A percentile compares a stretch with the other conserved stretches of the same genome.
phyloP scores from a whole-genome alignment of 148 eudicot genomes.

The Diospyros lotus region DNA sequence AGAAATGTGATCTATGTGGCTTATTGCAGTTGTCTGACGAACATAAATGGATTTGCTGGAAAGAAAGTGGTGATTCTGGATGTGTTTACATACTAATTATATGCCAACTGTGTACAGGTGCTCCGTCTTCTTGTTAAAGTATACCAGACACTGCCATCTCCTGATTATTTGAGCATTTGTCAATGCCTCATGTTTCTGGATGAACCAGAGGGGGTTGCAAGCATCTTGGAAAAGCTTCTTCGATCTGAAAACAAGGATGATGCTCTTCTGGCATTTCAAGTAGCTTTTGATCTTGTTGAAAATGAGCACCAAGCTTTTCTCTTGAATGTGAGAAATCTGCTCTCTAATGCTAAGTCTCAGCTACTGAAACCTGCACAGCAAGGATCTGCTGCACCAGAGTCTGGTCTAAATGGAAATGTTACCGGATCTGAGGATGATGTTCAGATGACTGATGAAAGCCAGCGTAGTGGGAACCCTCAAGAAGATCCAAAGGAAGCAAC shows the following conservation, averaged over 20 bases:
- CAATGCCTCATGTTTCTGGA: conserved; percentile 95
- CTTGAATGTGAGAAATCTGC: conserved; percentile 66
- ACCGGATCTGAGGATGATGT: conserved; percentile 53
- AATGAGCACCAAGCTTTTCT: conserved; percentile 98
- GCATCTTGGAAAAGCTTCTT: conserved; percentile 75
- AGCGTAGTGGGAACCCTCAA: conserved; percentile 23
- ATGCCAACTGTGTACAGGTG: conserved; percentile 39
- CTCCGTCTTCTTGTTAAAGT: conserved; percentile 80
- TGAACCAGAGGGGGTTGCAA: conserved; percentile 69
- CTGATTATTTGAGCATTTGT: conserved; percentile 89
- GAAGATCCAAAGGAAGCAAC: conserved; percentile 62
- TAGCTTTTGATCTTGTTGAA: conserved; percentile 94
- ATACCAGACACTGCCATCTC: conserved; percentile 73
- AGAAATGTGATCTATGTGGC: not conserved
- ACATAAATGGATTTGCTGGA: not conserved
- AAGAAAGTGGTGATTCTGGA: not conserved
- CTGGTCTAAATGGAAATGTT: conserved; percentile 41
- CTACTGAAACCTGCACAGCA: conserved; percentile 38
- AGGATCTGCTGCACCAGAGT: conserved; percentile 42
- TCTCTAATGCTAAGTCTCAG: conserved; percentile 45
- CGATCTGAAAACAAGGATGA: conserved; percentile 71
- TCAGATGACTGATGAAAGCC: conserved; percentile 67
- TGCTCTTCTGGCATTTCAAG: conserved; percentile 83
- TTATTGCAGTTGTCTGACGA: not conserved
- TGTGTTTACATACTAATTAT: not conserved